Percentiles rank a stretch among this genome's conserved stretches.
Conservation (phyloP, 2,329 filamentous ascomycete species). For the Graphilbum sp. region DNA sequence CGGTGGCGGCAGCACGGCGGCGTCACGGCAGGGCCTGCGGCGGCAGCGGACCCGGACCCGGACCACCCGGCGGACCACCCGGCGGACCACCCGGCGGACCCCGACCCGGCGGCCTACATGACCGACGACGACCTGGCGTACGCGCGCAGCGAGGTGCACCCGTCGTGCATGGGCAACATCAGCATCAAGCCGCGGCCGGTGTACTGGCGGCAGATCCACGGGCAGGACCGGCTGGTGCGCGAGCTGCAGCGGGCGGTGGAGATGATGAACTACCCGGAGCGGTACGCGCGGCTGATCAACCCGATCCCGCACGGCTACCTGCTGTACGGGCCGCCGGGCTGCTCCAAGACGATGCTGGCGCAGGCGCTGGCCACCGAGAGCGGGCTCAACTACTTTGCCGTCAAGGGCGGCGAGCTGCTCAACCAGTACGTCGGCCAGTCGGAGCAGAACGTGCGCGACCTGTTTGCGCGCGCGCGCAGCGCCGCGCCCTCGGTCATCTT, state of each 20-base stretch:
- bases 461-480: slow-evolving; percentile 74
- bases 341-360: slow-evolving; percentile 84
- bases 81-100: too few species aligned
- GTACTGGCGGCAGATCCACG: slow-evolving; percentile 76
- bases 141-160: slow-evolving; percentile 53
- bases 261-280: slow-evolving; percentile 14
- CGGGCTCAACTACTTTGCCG: slow-evolving; percentile 81
- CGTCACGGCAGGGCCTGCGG: too few species aligned
- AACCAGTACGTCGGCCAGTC: slow-evolving; percentile 97
- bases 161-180: slow-evolving; percentile 77
- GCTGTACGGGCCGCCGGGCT: slow-evolving; percentile 83
- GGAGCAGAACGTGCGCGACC: slow-evolving; percentile 67
- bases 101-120: slow-evolving; percentile 12
- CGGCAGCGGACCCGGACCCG: too few species aligned
- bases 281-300: slow-evolving; percentile 20
- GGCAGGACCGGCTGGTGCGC: slow-evolving; percentile 60
- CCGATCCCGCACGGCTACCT: slow-evolving; percentile 57
- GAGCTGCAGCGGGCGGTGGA: slow-evolving; percentile 35
- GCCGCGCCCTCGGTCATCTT: slow-evolving; percentile 87
- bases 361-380: slow-evolving; percentile 85
- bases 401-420: slow-evolving; percentile 84
- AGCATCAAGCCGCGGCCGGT: slow-evolving; percentile 78
- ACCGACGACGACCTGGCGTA: slow-evolving; percentile 38
- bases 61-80: too few species aligned
- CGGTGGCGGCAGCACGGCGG: too few species aligned